Conservation (phyloP, 768 basidiomycete genomes). For the Termitomyces sp. region DNA sequence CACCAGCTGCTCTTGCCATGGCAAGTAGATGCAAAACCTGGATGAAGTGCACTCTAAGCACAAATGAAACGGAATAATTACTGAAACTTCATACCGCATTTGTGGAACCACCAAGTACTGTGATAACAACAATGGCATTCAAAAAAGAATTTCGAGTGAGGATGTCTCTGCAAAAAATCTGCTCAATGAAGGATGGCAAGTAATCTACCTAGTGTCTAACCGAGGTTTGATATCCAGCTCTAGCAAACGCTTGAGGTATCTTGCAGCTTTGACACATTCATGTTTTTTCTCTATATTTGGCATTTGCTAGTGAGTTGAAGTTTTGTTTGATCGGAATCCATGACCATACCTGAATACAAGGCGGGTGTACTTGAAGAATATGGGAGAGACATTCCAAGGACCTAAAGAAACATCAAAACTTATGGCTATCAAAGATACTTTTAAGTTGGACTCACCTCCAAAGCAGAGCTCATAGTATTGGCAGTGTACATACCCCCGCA, state of each 20-base stretch:
- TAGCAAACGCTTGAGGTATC: slow-evolving; percentile 70
- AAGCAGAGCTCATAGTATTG: slow-evolving; percentile 84
- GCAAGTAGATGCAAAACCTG: slow-evolving; percentile 83
- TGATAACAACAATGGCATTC: slow-evolving; percentile 80
- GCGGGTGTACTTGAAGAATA: slow-evolving; percentile 82
- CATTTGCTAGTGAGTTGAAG: not conserved
- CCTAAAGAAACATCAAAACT: slow-evolving; percentile 23
- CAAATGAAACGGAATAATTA: not conserved
- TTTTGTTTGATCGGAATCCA: not conserved
- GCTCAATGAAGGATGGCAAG: not conserved
- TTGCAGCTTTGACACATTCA: slow-evolving; percentile 77
- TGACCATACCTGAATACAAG: slow-evolving; percentile 50
- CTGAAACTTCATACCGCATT: slow-evolving; percentile 59
- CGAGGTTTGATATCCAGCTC: slow-evolving; percentile 81
- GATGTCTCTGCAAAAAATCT: slow-evolving; percentile 32
- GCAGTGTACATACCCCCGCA: slow-evolving; percentile 92
- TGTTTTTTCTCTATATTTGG: slow-evolving; percentile 65
- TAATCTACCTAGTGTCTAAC: slow-evolving; percentile 24
- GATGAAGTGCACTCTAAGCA: not conserved
- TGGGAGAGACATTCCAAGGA: slow-evolving; percentile 81
- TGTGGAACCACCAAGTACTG: slow-evolving; percentile 82
- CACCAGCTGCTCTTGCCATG: slow-evolving; percentile 78
- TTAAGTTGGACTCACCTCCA: slow-evolving; percentile 44
- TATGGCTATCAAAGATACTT: not conserved
- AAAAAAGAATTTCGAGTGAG: slow-evolving; percentile 56